Evolutionary conservation across 768 basidiomycete genomes (phyloP).

Genomic region (Auriscalpium orientale): DNA sequence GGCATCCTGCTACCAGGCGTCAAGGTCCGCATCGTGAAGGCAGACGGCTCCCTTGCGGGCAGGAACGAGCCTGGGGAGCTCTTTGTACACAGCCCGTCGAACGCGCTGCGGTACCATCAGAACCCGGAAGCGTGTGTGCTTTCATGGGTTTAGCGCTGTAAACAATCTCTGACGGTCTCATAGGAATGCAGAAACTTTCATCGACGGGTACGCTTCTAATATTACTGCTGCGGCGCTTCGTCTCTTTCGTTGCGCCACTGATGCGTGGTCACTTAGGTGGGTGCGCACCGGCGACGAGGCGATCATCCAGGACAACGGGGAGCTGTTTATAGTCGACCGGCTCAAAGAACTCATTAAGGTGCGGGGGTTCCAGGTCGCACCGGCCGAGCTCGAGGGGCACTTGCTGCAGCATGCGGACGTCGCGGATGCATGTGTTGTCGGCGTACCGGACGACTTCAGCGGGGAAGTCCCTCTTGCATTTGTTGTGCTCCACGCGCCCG

Average conservation of each 20-base stretch:
- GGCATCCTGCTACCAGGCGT: conserved; percentile 43
- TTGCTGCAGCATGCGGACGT: conserved; percentile 55
- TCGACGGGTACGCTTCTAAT: conserved; percentile 34
- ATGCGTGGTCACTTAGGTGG: conserved; percentile 28
- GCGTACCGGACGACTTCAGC: conserved; percentile 59
- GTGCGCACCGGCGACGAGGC: conserved; percentile 63
- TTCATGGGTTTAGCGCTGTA: not conserved
- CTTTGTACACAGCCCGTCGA: conserved; percentile 32
- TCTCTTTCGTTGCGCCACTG: too few species aligned
- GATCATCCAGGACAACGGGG: conserved; percentile 42
- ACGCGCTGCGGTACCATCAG: conserved; percentile 40
- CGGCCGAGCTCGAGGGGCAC: conserved; percentile 65
- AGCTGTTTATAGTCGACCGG: conserved; percentile 55
- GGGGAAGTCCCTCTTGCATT: conserved; percentile 70
- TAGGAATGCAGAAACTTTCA: conserved; percentile 63
- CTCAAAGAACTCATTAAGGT: conserved; percentile 68
- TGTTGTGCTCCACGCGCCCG: conserved; percentile 37
- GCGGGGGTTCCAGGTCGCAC: conserved; percentile 67
- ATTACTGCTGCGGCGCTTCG: too few species aligned
- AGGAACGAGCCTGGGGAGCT: conserved; percentile 56
- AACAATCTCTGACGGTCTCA: not conserved
- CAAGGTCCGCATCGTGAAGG: conserved; percentile 41
- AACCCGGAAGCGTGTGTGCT: conserved; percentile 51
- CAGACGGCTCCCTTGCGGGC: conserved; percentile 44
- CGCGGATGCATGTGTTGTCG: conserved; percentile 57